Evolutionary conservation across 1,139 yeast species (phyloP).

Genomic region (Kurtzmaniella quercitrusa): DNA sequence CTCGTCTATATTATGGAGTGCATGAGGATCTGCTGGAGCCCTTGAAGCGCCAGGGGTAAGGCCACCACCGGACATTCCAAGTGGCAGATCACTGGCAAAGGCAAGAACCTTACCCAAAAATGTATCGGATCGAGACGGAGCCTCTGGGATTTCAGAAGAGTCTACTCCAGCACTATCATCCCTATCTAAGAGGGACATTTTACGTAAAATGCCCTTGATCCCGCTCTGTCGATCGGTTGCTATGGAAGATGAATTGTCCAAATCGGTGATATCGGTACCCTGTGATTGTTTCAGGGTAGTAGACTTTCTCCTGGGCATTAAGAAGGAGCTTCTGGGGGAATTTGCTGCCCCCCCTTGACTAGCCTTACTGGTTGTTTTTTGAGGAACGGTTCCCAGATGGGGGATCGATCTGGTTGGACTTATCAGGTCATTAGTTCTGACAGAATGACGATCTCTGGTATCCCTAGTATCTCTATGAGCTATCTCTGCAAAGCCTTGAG

Average conservation of each 20-base stretch:
- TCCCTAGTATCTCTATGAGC: neutral
- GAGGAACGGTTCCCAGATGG: neutral
- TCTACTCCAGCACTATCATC: neutral
- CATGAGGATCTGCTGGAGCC: conserved; percentile 11
- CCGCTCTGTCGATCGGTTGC: conserved; percentile 8
- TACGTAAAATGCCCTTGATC: conserved; percentile 30
- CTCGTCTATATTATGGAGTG: conserved; percentile 15
- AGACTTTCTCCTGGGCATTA: neutral
- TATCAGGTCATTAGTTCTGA: neutral
- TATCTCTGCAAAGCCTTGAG: neutral
- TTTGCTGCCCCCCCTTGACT: neutral
- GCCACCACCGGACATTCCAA: conserved; percentile 35
- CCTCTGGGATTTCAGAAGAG: neutral
- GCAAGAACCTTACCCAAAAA: conserved; percentile 36
- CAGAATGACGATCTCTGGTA: neutral
- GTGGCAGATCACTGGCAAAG: conserved; percentile 18
- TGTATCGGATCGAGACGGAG: conserved; percentile 27
- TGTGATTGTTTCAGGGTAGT: neutral
- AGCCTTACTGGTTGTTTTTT: neutral
- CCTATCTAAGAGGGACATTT: conserved; percentile 23
- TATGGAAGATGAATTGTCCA: conserved; percentile 3
- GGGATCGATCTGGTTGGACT: neutral
- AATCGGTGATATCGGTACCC: conserved; percentile 8
- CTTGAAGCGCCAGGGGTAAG: conserved; percentile 38
- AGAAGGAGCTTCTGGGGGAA: neutral